phyloP scores from a whole-genome alignment of 1,284 basidiomycete species.

The Flammula alnicola region DNA sequence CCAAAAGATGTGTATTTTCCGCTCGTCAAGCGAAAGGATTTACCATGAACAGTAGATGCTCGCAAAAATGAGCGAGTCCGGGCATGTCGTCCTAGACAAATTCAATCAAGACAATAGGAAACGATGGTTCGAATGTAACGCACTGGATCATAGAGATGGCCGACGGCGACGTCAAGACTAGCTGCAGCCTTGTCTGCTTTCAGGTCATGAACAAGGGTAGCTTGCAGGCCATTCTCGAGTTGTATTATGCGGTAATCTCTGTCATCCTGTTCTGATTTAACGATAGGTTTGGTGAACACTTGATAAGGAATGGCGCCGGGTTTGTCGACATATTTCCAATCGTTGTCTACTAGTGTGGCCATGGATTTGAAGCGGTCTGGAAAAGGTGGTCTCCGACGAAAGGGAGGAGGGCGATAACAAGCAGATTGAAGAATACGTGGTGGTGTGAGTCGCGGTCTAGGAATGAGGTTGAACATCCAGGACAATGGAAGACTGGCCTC shows the following conservation, averaged over 20 bases:
- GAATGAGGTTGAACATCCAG: constrained; percentile 23
- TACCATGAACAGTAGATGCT: constrained; percentile 98
- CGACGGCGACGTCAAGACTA: constrained; percentile 93
- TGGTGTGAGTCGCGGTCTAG: constrained; percentile 17
- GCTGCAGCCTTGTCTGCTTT: constrained; percentile 95
- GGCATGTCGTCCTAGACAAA: constrained; percentile 77
- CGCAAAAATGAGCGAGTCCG: constrained; percentile 91
- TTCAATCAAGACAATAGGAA: constrained; percentile 7
- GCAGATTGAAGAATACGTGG: not conserved
- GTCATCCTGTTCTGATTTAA: constrained; percentile 80
- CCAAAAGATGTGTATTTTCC: no score
- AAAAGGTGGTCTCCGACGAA: not conserved
- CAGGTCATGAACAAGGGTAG: constrained; percentile 84
- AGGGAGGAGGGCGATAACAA: constrained; percentile 1
- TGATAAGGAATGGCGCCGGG: constrained; percentile 44
- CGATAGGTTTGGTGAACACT: constrained; percentile 70
- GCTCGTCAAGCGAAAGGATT: no score
- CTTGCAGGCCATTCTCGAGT: constrained; percentile 88
- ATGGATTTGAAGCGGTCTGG: constrained; percentile 22
- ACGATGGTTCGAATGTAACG: constrained; percentile 38
- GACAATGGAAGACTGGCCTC: constrained; percentile 4
- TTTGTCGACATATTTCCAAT: constrained; percentile 46
- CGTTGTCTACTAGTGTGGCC: constrained; percentile 30
- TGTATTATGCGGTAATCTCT: constrained; percentile 82
- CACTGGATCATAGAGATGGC: constrained; percentile 93